Base-by-base conservation (phyloP, 1,139 yeast genomes). In the Spathaspora sp. region DNA sequence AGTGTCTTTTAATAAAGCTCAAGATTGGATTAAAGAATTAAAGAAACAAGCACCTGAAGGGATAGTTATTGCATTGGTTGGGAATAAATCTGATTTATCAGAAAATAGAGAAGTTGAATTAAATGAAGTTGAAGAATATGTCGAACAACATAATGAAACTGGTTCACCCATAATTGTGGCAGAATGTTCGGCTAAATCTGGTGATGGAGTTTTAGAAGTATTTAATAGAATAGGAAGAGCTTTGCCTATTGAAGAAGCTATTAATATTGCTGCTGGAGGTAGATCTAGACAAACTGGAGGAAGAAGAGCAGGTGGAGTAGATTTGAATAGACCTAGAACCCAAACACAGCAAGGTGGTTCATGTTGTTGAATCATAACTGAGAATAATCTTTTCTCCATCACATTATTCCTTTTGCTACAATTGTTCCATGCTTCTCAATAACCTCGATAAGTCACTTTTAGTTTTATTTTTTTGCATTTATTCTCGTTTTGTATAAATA, bases 11-110 rank as follows among this genome's bases (percentile, higher is more conserved):
- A 82, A 78, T 43, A 85, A 93, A 60, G 99, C 99, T 1, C 91
- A 90, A 63, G 86, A 89, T 44, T 95, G 99, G 99, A 89, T 93
- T 46, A 87, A 87, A 60, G 99, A 95, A 68, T 77, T 95, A 54
- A 91, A 89, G 68, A 87, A 89, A 59, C 97, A 91, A 63, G 96
- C 96, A 3, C 81, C 82, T 42, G 87, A 84, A 50, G 87, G 88
- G 47, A 86, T 93, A 45, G 86, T 91, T 40, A 89, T 91, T 59
- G 90, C 93, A 13, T 70, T 90, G 38, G 95, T 89, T 9, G 97
- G 97, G 51, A 93, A 93, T 76, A 90, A 90, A 63, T 60, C 82
- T 1, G 98, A 93, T 72, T 68, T 91, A 54, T 70, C 65, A 9
- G 78, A 68, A 1, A 73, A 69, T 23, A 72, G 65, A 72, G 95